These are phyloP conservation scores for Chaetomium tenue DNA, from an alignment of 495 filamentous ascomycete species.

Conservation along the genomic window DNA sequence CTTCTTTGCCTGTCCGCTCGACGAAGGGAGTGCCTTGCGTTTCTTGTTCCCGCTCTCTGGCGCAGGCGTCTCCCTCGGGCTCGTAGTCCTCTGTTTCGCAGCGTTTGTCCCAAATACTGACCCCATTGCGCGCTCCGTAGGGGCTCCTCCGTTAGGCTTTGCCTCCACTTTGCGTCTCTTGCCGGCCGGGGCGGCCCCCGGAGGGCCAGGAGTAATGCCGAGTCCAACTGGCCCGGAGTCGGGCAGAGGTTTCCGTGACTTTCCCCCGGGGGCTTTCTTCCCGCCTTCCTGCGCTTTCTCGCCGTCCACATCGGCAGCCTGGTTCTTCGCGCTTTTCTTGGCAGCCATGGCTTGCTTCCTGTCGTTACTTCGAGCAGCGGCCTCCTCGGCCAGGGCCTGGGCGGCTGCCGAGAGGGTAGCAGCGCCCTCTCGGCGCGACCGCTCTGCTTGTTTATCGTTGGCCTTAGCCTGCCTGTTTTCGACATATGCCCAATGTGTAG, in stretches of 20 bases:
- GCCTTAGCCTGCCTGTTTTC: constrained; percentile 72
- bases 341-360: constrained; percentile 75
- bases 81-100: constrained; percentile 53
- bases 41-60: constrained; percentile 59
- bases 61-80: constrained; percentile 60
- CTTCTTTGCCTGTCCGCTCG: constrained; percentile 63
- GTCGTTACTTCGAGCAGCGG: constrained; percentile 72
- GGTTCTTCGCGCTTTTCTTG: constrained; percentile 64
- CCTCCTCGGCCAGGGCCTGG: constrained; percentile 73
- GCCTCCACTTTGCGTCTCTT: constrained; percentile 81
- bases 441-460: constrained; percentile 58
- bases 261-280: constrained; percentile 61
- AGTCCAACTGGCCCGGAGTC: constrained; percentile 51
- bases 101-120: constrained; percentile 52
- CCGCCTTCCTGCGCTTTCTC: constrained; percentile 46
- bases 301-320: constrained; percentile 50
- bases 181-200: constrained; percentile 48
- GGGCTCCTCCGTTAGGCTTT: constrained; percentile 50
- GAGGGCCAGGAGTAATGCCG: constrained; percentile 49
- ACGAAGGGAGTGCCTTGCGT: constrained; percentile 66
- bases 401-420: constrained; percentile 65
- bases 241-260: constrained; percentile 62
- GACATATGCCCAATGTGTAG: constrained; percentile 92
- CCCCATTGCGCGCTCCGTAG: constrained; percentile 72
- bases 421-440: constrained; percentile 73